Evolutionary conservation across 345 rosid species (phyloP), one percentile per base, ranked within the genome.

Genomic region (Eucalyptus sp.): DNA sequence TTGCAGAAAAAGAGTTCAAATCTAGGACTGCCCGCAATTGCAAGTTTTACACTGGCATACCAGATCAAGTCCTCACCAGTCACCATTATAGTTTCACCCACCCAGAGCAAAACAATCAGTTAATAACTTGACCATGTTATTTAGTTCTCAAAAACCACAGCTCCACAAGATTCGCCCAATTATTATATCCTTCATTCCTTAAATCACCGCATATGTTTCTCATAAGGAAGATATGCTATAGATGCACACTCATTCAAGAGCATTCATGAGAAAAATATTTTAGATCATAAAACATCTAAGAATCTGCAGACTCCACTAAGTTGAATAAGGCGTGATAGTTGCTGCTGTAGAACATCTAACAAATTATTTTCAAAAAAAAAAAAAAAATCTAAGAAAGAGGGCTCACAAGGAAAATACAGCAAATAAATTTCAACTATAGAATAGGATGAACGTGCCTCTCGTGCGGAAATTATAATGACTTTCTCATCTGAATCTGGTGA

Each of bases 391-490:
- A 76, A 41, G 27, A 76, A 76, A 76, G 48, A 76, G 83, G 83
- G 48, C 48, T 76, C 83, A 41, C 46, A 20, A 76, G 83, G 83
- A 20, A 52, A 41, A 41, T 27, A 52, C 71, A 86, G 66, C 15
- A 62, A 86, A 17, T 7, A 54, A 17, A 37, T 85, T 37, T 76
- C 29, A 76, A 76, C 83, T 37, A 76, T 37, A 76, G 27, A 41
- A 89, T 88, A 44, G 33, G 91, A 88, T 88, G 88, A 56, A 60
- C 95, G 22, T 94, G 93, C 98, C 98, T 96, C 98, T 90, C 95
- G 91, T 80, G 98, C 97, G 37, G 96, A 93, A 88, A 96, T 95
- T 89, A 93, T 93, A 87, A 95, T 95, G 56, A 96, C 89, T 33
- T 95, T 93, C 91, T 96, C 98, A 71, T 96, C 96, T 29, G 95